These are phyloP conservation scores for Wallacemonas collosoma DNA, from an alignment of 208 protist genomes.

Conservation along the genomic window DNA sequence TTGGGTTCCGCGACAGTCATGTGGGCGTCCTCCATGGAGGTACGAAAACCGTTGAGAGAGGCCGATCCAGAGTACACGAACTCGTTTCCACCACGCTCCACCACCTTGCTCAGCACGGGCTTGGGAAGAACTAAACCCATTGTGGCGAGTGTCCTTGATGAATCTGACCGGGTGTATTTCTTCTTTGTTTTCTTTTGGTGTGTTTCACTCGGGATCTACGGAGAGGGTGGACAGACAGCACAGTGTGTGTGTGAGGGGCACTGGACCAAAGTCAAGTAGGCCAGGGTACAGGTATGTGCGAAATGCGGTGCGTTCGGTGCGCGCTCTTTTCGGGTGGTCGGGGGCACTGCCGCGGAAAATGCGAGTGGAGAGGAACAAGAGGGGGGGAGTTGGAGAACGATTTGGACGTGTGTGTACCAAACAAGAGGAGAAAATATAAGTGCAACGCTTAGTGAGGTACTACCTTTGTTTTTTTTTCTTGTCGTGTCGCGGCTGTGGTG, in stretches of 20 bases:
- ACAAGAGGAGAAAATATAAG: too few species aligned
- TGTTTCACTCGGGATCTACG: background rate
- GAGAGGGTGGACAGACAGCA: background rate
- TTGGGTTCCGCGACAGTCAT: constrained; percentile 51
- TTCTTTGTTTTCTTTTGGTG: background rate
- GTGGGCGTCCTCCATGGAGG: constrained; percentile 91
- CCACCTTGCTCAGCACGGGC: constrained; percentile 84
- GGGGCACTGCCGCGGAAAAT: too few species aligned
- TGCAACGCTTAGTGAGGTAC: too few species aligned
- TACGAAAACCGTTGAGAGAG: constrained; percentile 83
- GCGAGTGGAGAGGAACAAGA: background rate
- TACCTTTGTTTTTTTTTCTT: too few species aligned
- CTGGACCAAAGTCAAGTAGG: too few species aligned
- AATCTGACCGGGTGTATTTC: background rate
- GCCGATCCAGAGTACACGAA: constrained; percentile 50
- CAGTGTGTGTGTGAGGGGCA: too few species aligned
- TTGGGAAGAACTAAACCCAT: constrained; percentile 87
- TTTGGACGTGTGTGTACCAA: too few species aligned
- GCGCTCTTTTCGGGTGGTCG: too few species aligned
- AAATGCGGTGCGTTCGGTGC: too few species aligned
- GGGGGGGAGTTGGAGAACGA: background rate
- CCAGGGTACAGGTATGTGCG: too few species aligned
- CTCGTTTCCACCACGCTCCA: constrained; percentile 73
- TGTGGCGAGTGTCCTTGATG: background rate
- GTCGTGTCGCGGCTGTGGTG: too few species aligned